Evolutionary conservation across 2,329 filamentous ascomycete genomes (phyloP).

Genomic region (Trichoderma gracile): DNA sequence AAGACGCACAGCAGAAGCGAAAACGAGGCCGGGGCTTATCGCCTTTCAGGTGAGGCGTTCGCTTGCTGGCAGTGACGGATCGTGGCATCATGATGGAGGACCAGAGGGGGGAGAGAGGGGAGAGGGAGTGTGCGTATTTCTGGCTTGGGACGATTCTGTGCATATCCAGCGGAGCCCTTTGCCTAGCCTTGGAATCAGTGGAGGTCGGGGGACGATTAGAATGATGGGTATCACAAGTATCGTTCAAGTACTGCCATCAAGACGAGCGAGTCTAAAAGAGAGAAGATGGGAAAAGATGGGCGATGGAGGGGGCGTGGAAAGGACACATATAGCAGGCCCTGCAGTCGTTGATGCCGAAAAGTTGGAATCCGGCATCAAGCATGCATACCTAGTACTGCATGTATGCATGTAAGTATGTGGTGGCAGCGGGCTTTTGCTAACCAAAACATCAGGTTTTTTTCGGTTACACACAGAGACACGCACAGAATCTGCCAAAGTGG

Average conservation of each 20-base stretch:
- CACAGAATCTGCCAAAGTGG: not conserved
- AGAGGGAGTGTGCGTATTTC: conserved; percentile 17
- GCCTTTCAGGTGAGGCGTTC: conserved; percentile 26
- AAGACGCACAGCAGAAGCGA: not conserved
- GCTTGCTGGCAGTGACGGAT: conserved; percentile 18
- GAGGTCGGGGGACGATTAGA: not conserved
- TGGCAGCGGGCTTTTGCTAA: no score
- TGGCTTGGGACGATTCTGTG: conserved; percentile 8
- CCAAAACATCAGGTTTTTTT: no score
- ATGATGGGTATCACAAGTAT: no score
- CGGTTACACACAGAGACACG: not conserved
- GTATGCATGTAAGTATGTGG: not conserved
- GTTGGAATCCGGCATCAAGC: conserved; percentile 23
- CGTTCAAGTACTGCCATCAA: not conserved
- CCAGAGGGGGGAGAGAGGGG: not conserved
- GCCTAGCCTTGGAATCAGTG: not conserved
- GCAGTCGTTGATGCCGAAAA: conserved; percentile 14
- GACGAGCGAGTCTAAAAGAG: conserved; percentile 5
- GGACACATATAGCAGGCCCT: not conserved
- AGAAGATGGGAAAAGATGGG: not conserved
- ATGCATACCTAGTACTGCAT: not conserved
- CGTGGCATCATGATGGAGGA: conserved; percentile 21
- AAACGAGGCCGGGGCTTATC: conserved; percentile 19
- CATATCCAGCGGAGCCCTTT: conserved; percentile 3
- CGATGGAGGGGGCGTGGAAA: conserved; percentile 7